Conservation (phyloP, 176 grass and related monocot species). For the Thinopyrum elongatum region DNA sequence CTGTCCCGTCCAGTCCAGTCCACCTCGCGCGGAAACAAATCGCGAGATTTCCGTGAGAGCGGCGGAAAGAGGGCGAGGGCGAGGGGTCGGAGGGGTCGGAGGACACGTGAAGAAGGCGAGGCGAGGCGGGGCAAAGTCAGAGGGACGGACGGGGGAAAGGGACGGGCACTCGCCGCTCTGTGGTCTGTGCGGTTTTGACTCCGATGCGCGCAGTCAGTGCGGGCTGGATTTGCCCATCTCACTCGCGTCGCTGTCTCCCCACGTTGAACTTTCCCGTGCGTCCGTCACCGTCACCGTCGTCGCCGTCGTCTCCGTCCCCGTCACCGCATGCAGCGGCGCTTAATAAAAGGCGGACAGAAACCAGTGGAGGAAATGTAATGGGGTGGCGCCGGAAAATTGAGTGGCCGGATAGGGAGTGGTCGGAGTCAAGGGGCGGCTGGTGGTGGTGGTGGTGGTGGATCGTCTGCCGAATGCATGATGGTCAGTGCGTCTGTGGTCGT, state of each 20-base stretch:
- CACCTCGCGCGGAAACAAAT: background rate
- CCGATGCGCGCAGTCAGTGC: conserved; percentile 21
- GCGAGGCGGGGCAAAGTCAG: conserved; percentile 32
- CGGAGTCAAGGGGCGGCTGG: background rate
- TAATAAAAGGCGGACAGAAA: background rate
- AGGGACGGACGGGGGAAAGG: conserved; percentile 28
- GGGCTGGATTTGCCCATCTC: conserved; percentile 11
- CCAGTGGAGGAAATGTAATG: background rate
- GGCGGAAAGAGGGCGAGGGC: conserved; percentile 14
- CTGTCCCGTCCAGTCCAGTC: background rate
- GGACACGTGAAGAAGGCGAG: background rate
- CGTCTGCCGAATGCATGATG: no score
- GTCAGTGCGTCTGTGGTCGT: background rate
- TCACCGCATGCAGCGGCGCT: background rate
- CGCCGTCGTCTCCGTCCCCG: background rate
- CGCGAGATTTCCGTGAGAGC: conserved; percentile 13
- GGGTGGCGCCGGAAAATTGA: background rate
- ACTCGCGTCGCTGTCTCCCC: conserved; percentile 1
- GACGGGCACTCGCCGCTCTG: background rate
- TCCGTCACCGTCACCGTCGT: background rate
- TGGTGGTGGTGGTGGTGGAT: no score
- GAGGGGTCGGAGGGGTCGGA: background rate
- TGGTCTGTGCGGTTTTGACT: conserved; percentile 64
- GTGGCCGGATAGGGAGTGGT: background rate
- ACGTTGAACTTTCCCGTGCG: conserved; percentile 39